phyloP scores from a whole-genome alignment of 805 yeast species.

The Wickerhamiella spandovensis region DNA sequence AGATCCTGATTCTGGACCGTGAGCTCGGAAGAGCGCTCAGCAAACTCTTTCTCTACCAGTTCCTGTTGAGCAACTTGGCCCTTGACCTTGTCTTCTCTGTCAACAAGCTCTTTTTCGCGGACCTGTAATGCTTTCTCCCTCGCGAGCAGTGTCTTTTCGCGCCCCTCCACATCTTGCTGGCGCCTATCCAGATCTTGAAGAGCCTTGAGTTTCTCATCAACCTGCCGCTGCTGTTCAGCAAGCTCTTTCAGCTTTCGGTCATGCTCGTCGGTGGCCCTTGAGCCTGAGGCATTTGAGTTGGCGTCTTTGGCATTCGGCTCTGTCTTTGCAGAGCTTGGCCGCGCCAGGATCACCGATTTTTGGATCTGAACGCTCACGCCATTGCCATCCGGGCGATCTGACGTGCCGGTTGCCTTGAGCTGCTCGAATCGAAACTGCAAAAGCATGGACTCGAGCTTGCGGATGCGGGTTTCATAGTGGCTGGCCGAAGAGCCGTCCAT shows the following conservation, averaged over 20 bases:
- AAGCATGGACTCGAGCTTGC: slow-evolving; percentile 33
- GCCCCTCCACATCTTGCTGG: slow-evolving; percentile 6
- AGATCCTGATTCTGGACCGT: slow-evolving; percentile 1
- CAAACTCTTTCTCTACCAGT: not conserved
- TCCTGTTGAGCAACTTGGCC: slow-evolving; percentile 7
- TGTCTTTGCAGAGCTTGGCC: not conserved
- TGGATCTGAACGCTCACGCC: not conserved
- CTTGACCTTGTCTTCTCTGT: slow-evolving; percentile 16
- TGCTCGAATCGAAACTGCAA: slow-evolving; percentile 9
- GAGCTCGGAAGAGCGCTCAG: not conserved
- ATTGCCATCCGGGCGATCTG: not conserved
- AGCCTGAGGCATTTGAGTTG: too few relatives aligned
- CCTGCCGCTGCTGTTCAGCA: not conserved
- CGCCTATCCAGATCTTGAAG: not conserved
- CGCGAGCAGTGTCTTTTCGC: slow-evolving; percentile 3
- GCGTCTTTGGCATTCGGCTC: too few relatives aligned
- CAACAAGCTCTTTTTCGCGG: slow-evolving; percentile 5
- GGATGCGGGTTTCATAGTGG: slow-evolving; percentile 51
- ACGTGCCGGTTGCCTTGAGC: not conserved
- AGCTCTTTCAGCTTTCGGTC: not conserved
- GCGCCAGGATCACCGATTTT: not conserved
- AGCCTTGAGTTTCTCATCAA: not conserved
- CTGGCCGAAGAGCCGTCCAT: not conserved
- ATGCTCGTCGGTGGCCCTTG: not conserved
- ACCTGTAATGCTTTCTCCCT: slow-evolving; percentile 4